phyloP scores from a whole-genome alignment of 257 asterid genomes.

The Fraxinus anomala region DNA sequence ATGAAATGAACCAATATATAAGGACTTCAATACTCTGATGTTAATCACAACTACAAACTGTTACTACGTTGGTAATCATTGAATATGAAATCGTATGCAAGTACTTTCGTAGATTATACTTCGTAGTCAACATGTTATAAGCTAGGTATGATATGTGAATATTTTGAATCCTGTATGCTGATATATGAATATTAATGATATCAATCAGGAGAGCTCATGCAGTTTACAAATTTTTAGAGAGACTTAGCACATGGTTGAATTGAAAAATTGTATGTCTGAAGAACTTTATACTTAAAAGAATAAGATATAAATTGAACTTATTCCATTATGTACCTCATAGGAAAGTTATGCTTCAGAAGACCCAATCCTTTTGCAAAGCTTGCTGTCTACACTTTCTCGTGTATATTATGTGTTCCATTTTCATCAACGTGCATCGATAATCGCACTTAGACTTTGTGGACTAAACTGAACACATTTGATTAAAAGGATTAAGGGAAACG shows the following conservation, averaged over 20 bases:
- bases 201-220: background rate
- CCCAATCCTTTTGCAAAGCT: background rate
- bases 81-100: background rate
- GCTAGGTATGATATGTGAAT: background rate
- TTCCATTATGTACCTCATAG: background rate
- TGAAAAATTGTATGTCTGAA: background rate
- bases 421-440: background rate
- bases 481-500: background rate
- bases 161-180: background rate
- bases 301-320: background rate
- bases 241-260: background rate
- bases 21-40: background rate
- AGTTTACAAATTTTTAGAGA: background rate
- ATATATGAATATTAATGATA: background rate
- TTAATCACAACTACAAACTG: background rate
- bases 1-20: too few relatives aligned
- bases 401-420: background rate
- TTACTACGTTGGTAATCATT: too few relatives aligned
- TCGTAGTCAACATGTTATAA: background rate
- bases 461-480: background rate
- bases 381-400: background rate
- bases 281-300: background rate
- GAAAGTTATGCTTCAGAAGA: background rate
- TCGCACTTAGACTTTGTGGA: background rate
- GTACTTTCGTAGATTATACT: background rate